phyloP scores from a whole-genome alignment of 2,329 filamentous ascomycete species.

The Penicillium sp. region DNA sequence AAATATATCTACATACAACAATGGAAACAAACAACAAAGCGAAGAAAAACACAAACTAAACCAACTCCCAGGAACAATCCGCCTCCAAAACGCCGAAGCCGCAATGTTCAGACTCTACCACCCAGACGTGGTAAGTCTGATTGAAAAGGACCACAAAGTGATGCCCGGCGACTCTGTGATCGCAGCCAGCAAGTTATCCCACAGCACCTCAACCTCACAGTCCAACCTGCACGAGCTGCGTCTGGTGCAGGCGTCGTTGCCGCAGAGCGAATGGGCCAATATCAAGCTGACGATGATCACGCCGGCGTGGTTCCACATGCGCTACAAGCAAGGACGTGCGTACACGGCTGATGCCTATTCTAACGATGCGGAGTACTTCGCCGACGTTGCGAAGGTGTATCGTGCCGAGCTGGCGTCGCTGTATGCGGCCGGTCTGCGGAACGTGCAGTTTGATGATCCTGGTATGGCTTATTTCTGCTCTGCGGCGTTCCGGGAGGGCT shows the following conservation, averaged over 20 bases:
- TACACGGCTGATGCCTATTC: too few relatives aligned
- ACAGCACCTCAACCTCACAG: constrained; percentile 16
- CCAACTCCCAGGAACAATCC: constrained; percentile 49
- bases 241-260: constrained; percentile 39
- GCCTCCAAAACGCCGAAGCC: constrained; percentile 28
- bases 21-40: not conserved
- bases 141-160: constrained; percentile 29
- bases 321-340: too few relatives aligned
- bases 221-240: constrained; percentile 28
- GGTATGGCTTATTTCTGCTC: constrained; percentile 73
- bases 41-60: constrained; percentile 40
- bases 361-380: constrained; percentile 57
- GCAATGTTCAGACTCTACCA: constrained; percentile 31
- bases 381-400: constrained; percentile 64
- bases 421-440: constrained; percentile 62
- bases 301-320: constrained; percentile 67
- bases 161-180: constrained; percentile 32
- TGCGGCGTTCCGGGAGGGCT: constrained; percentile 67
- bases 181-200: constrained; percentile 25
- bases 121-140: constrained; percentile 29
- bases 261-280: constrained; percentile 61
- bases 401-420: constrained; percentile 60
- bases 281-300: constrained; percentile 69
- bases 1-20: too few relatives aligned
- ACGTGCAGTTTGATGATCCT: constrained; percentile 67